Evolutionary conservation across 805 yeast genomes (phyloP), one percentile per base, ranked within the genome.

Genomic region (Kodamaea hsintzibuensis): DNA sequence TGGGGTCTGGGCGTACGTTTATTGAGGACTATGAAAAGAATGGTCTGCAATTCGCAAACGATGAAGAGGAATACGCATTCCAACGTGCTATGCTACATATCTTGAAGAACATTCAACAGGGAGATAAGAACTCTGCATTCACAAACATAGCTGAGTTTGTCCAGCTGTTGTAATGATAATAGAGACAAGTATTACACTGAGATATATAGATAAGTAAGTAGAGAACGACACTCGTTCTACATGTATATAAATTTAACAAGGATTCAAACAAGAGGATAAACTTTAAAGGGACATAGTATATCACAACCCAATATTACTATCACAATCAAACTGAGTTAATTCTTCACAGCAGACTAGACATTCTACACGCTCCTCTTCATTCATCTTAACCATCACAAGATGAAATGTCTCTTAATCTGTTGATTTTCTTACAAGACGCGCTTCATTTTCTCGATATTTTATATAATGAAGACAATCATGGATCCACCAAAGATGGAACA

Each of bases 111-210:
- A 56, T 67, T 55, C 47, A 46, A 49, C 16, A 82, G 65, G 9
- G 74, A 78, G 45, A 81, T 55, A 10, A 76, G 62, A 16, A 80
- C 81, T 47, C 78, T 63, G 3, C 68, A 57, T 35, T 74, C 68
- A 17, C 82, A 84, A 54, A 82, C 62, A 64, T 84, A 84, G 12
- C 49, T 48, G 47, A 42, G 39, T 62, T 60, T 52, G 49, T 57
- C 3, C 25, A 40, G 13, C 42, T 38, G 42, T 38, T 38, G n/a
- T 38, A 38, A 38, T 14, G 17, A 38, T 9, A 27, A 27, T 5
- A 38, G 18, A 38, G 42, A n/a, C n/a, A n/a, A n/a, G n/a, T n/a
- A n/a, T n/a, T n/a, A n/a, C n/a, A n/a, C n/a, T n/a, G n/a, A n/a
- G n/a, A n/a, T n/a, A 14, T 2, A 10, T 38, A 30, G 35, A 30